phyloP scores from a whole-genome alignment of 129 eudicot genomes.

The Mikania micrantha region DNA sequence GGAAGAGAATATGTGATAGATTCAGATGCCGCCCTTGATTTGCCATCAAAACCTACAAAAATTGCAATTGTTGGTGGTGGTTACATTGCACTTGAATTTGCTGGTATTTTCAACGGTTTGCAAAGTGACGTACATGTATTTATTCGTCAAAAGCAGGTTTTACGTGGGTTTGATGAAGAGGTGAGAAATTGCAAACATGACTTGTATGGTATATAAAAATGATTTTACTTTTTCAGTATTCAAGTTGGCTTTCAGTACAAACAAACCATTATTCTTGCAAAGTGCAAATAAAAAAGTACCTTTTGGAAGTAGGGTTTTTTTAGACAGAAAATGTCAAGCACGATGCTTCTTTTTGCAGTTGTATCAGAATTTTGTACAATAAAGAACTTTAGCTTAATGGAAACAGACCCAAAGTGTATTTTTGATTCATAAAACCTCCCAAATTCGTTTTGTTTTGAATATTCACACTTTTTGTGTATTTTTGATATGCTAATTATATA shows the following conservation, averaged over 20 bases:
- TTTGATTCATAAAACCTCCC: neutral
- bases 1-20: conserved; percentile 86
- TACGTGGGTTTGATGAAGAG: conserved; percentile 99
- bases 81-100: conserved; percentile 94
- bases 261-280: neutral
- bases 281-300: neutral
- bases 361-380: neutral
- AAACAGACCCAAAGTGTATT: neutral
- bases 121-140: conserved; percentile 91
- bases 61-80: conserved; percentile 99
- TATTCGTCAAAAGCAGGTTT: conserved; percentile 85
- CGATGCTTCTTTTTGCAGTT: neutral
- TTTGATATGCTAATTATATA: neutral
- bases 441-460: neutral
- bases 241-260: conserved; percentile 3
- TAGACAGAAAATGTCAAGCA: neutral
- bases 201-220: neutral
- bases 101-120: conserved; percentile 97
- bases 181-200: conserved; percentile 30
- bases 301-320: conserved; percentile 8
- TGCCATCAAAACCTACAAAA: conserved; percentile 77
- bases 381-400: neutral
- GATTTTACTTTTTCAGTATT: neutral
- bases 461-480: neutral
- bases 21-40: conserved; percentile 96